phyloP scores from a whole-genome alignment of 2,329 filamentous ascomycete species.

The Xylariaceae sp. region DNA sequence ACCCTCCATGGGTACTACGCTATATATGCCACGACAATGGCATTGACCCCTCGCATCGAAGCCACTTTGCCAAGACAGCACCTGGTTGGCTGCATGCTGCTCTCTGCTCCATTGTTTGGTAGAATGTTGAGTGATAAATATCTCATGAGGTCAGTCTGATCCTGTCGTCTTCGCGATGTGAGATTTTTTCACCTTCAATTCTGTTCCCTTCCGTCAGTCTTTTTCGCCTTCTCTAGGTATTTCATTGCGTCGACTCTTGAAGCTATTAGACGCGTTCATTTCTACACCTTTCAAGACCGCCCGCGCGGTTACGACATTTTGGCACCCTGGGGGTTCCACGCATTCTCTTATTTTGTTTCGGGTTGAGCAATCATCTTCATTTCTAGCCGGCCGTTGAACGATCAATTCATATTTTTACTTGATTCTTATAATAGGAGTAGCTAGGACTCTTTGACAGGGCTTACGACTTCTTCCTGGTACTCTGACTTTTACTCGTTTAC shows the following conservation, averaged over 20 bases:
- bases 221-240: conserved; percentile 3
- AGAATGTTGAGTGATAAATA: conserved; percentile 2
- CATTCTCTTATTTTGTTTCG: conserved; percentile 9
- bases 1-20: too few species aligned
- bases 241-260: conserved; percentile 3
- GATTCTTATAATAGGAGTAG: background rate
- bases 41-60: background rate
- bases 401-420: conserved; percentile 34
- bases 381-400: conserved; percentile 12
- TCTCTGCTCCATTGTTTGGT: conserved; percentile 3
- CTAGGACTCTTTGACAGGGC: too few species aligned
- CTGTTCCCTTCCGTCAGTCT: background rate
- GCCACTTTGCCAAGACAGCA: conserved; percentile 10
- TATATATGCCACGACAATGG: too few species aligned
- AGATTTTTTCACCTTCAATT: background rate
- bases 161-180: background rate
- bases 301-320: background rate
- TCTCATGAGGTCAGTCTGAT: conserved; percentile 4
- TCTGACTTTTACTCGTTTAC: too few species aligned
- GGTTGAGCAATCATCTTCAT: conserved; percentile 9
- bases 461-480: too few species aligned
- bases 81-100: background rate
- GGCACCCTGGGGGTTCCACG: background rate
- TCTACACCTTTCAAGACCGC: conserved; percentile 2
- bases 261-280: conserved; percentile 14